Base-by-base conservation (phyloP, 768 basidiomycete species). In the Filobasidium wieringae region DNA sequence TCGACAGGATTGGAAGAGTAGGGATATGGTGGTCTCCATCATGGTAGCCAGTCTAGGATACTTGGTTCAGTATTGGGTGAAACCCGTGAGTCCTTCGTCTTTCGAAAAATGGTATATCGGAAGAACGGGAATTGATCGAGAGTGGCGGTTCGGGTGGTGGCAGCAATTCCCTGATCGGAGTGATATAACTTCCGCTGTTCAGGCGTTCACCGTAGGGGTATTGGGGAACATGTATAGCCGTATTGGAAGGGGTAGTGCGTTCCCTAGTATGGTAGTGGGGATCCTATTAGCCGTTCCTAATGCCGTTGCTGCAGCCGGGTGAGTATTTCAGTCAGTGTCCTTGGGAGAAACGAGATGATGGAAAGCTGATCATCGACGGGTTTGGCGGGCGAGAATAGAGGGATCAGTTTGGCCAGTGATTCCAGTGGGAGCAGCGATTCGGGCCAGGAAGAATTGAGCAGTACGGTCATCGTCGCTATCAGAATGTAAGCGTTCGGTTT, bases 261-360 rank as follows among this genome's bases (percentile, higher is more conserved):
- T 66, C 60, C 65, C 67, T 4, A 65, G 62, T 17, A 66, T 68
- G 67, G 67, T 59, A 1, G 66, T 66, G n/a, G 68, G 68, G 40
- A 66, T 69, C 14, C 55, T 69, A 2, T 52, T 69, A 8, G 45
- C 58, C 3, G 68, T 69, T 6, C 68, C 68, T 14, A 69, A 69
- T 40, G 63, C 64, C 2, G 67, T 69, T 26, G 68, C 68, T 7
- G 68, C 68, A 3, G 68, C 68, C 14, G 68, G 43, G 67, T 52
- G 41, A 58, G 66, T 47, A 39, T 59, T 30, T 43, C 29, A 11
- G 36, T 53, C 7, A 57, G 54, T 22, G 40, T 36, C 29, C 43
- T 39, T 9, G 53, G 34, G 19, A 17, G 22, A 49, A 6, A 22
- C 11, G 5, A 11, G 17, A n/a, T n/a, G n/a, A n/a, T n/a, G n/a